These are phyloP conservation scores for Polytolypa hystricis DNA, from an alignment of 2,329 filamentous ascomycete genomes.

Conservation along the genomic window DNA sequence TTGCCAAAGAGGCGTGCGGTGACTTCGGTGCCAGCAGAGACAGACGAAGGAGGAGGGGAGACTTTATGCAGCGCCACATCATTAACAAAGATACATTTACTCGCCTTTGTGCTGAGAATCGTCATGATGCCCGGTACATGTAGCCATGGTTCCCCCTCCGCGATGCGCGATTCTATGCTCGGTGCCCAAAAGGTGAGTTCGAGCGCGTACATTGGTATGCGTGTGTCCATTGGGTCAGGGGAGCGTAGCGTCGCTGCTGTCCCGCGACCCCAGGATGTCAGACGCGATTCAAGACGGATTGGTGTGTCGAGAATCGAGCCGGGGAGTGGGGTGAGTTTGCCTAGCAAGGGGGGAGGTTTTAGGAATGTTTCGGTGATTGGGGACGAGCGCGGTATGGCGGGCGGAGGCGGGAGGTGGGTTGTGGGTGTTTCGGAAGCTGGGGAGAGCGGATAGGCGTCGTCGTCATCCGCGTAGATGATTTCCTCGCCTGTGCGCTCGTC, in stretches of 20 bases:
- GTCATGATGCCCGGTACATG: constrained; percentile 47
- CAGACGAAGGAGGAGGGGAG: constrained; percentile 40
- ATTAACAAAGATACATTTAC: constrained; percentile 66
- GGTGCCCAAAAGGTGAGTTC: constrained; percentile 65
- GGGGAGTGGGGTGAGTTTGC: constrained; percentile 53
- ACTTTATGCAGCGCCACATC: constrained; percentile 51
- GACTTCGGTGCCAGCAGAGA: too few species aligned
- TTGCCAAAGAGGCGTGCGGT: constrained; percentile 50
- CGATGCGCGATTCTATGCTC: constrained; percentile 50
- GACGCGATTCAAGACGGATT: constrained; percentile 53
- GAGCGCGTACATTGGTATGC: constrained; percentile 72
- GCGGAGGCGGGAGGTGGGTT: constrained; percentile 7
- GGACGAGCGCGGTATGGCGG: background rate
- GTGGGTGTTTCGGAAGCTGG: constrained; percentile 3
- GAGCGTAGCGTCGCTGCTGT: constrained; percentile 58
- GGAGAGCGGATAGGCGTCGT: background rate
- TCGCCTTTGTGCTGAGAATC: constrained; percentile 71
- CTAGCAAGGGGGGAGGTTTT: constrained; percentile 40
- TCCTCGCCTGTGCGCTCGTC: constrained; percentile 32
- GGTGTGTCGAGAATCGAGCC: constrained; percentile 55
- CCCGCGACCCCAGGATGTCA: constrained; percentile 69
- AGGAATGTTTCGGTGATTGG: constrained; percentile 13
- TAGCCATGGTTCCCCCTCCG: constrained; percentile 46
- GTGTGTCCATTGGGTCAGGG: constrained; percentile 49
- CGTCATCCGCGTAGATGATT: constrained; percentile 12